Base-by-base conservation (phyloP, 352 stramenopile genomes). In the Phytophthora foliorum region DNA sequence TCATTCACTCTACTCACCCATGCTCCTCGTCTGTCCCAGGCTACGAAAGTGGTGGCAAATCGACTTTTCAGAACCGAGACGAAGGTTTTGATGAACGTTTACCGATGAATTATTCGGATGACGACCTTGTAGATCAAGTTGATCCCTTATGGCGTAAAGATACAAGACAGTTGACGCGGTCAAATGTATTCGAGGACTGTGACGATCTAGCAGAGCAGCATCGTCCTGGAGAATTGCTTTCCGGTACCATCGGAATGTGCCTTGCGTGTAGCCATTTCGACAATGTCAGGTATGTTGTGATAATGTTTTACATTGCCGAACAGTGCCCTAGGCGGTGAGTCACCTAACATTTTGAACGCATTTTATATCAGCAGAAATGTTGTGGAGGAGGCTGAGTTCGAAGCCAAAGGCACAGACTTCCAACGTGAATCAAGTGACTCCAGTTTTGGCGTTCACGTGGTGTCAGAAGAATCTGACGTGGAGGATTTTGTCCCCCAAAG, bases 211-310 rank as follows among this genome's bases (percentile, higher is more conserved):
- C n/a, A 16, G 9, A 49, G 42, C 19, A 49, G 42, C 3, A 49
- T 49, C 21, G 7, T 6, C 21, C 19, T 3, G 42, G 4, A 27
- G n/a, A 22, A 27, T 27, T 49, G 6, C 19, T 27, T 25, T 22
- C 42, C 21, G 42, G 3, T 49, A 27, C 10, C 19, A 29, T 11
- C 1, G 21, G 42, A 10, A 31, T 27, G 31, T 77, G 67, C 50
- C 46, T 64, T 51, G 55, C 49, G 5, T 77, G 55, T 19, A 59
- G 58, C 17, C 34, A 69, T 29, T 17, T 55, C 45, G 42, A 4
- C 16, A 34, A 58, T 32, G 8, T 5, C 48, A 74, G 36, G 70
- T 78, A 63, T 45, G 39, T 22, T 45, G n/a, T 13, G 39, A 45
- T 22, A 45, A 29, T 10, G 19, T 29, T n/a, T 27, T 49, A 13